Percentiles rank a stretch among this genome's conserved stretches.
These are phyloP conservation scores for Hsuehochloa calcarea DNA, from an alignment of 176 grass and related monocot species.

Conservation along the genomic window DNA sequence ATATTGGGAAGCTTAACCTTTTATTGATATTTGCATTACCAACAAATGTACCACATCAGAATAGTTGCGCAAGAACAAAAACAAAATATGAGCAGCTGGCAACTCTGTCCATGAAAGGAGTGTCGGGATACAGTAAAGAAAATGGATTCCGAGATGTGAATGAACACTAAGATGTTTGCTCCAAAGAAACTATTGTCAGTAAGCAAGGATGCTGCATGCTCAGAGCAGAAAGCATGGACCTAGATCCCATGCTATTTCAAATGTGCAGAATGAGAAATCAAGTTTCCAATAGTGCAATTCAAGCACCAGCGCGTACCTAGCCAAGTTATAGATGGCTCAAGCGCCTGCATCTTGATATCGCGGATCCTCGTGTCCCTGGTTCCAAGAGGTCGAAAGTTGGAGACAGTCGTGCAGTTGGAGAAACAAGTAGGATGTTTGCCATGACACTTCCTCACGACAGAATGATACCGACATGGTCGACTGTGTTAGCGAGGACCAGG, in stretches of 20 bases:
- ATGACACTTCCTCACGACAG: not conserved
- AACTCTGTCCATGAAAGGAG: slow-evolving; percentile 5
- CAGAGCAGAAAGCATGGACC: slow-evolving; percentile 24
- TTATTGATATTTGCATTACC: not conserved
- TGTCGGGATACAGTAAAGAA: slow-evolving; percentile 4
- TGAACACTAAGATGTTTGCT: slow-evolving; percentile 7
- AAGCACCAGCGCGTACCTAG: not conserved
- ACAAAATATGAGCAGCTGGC: slow-evolving; percentile 2
- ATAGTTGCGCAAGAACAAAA: not conserved
- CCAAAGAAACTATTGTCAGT: slow-evolving; percentile 2
- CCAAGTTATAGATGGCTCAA: slow-evolving; percentile 58
- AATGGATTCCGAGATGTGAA: slow-evolving; percentile 1
- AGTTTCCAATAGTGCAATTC: not conserved
- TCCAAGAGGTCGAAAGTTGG: slow-evolving; percentile 34
- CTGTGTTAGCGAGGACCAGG: not conserved
- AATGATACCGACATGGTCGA: not conserved
- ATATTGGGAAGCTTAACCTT: not conserved
- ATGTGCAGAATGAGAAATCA: slow-evolving; percentile 34
- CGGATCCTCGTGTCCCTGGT: slow-evolving; percentile 22
- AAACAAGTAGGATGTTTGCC: not conserved
- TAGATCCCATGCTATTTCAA: slow-evolving; percentile 26
- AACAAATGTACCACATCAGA: slow-evolving; percentile 31
- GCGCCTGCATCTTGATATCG: slow-evolving; percentile 32
- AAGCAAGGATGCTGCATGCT: slow-evolving; percentile 14
- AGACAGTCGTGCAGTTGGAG: slow-evolving; percentile 8